A percentile compares a stretch with the other conserved stretches of the same genome.
Conservation (phyloP, 1,139 yeast species). For the Geotrichum cucujoidarum region DNA sequence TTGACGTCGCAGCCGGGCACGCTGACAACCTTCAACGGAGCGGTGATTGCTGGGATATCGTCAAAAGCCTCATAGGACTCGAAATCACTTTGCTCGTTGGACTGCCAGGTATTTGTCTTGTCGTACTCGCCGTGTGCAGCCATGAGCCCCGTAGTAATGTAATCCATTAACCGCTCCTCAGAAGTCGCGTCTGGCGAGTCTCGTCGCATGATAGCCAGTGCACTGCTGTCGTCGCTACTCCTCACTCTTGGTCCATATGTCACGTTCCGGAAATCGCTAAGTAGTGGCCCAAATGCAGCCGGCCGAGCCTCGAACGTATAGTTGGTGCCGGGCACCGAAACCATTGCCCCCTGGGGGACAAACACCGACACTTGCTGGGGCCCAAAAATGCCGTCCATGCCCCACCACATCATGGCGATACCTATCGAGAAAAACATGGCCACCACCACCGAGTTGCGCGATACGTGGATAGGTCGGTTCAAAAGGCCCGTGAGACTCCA, state of each 20-base stretch:
- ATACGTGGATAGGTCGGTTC: neutral
- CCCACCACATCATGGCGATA: slow-evolving; percentile 7
- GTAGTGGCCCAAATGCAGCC: slow-evolving; percentile 37
- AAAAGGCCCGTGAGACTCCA: neutral
- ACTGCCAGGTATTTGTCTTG: neutral
- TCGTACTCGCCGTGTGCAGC: neutral
- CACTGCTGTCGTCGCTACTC: no score
- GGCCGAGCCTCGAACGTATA: slow-evolving; percentile 34
- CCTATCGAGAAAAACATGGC: neutral
- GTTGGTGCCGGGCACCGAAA: slow-evolving; percentile 28
- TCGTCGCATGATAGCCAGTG: no score
- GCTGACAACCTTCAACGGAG: slow-evolving; percentile 22
- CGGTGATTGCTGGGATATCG: slow-evolving; percentile 21
- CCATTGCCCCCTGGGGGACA: slow-evolving; percentile 30
- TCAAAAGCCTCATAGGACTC: neutral
- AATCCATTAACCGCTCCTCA: neutral
- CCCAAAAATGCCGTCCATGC: slow-evolving; percentile 4
- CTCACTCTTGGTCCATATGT: neutral
- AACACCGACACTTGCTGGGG: slow-evolving; percentile 23
- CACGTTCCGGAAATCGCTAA: slow-evolving; percentile 21
- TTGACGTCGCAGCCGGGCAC: slow-evolving; percentile 18
- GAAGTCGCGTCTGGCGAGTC: no score
- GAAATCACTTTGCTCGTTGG: slow-evolving; percentile 11
- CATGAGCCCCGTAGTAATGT: neutral
- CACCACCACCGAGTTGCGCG: neutral